Evolutionary conservation across 1,284 basidiomycete genomes (phyloP), one percentile per base, ranked within the genome.

Genomic region (Pyrrhoderma lamaoense): DNA sequence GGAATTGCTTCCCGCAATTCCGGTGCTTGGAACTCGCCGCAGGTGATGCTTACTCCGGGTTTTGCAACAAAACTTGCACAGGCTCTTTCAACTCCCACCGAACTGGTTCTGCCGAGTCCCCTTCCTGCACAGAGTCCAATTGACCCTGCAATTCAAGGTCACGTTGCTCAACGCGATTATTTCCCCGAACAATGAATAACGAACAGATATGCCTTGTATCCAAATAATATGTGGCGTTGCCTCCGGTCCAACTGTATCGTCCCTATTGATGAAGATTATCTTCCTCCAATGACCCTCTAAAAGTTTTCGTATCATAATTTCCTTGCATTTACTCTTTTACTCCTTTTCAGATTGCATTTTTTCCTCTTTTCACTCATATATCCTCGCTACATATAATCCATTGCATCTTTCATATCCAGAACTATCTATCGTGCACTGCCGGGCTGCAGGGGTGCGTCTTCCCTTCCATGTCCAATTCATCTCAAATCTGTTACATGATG

Each of bases 1-100:
- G 36, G 37, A n/a, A 52, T 44, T 34, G 23, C 42, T 22, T 18
- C 34, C 46, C 38, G 34, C 18, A 35, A 21, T 16, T n/a, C 14
- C 19, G 42, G 18, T 35, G 39, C 27, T 5, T 39, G n/a, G 46
- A 51, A 27, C 22, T 53, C 52, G 40, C 27, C 52, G 38, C 48
- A 50, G 35, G 19, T 54, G 43, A 18, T 52, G 25, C 39, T 52
- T 9, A 54, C 52, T n/a, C 52, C 52, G 16, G 47, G 48, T 31
- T 54, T 54, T 44, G 52, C 47, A 19, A 21, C 48, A n/a, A 54
- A 54, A 44, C 52, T 54, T 18, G 52, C 44, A 14, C 25, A 45
- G 2, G 52, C 52, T 14, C 42, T 54, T 35, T 38, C 49, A n/a
- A 54, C 52, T 7, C 48, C 52, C 16, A 47, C 52, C 4, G 43